Conservation (phyloP, 225 moss, liverwort and hornwort species). For the Bryoerythrophyllum caledonicum region DNA sequence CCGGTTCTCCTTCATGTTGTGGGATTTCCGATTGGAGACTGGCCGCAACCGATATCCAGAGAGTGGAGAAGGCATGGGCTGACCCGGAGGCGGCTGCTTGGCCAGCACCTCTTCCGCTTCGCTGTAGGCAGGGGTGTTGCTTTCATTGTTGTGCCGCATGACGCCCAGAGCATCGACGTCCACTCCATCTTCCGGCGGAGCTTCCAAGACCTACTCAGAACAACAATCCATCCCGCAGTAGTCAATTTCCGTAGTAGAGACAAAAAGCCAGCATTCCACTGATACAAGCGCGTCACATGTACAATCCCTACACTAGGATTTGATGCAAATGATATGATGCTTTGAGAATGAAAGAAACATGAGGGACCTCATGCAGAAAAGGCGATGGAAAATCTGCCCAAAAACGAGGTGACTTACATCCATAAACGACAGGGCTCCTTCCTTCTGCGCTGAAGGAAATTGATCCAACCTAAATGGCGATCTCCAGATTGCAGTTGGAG, state of each 20-base stretch:
- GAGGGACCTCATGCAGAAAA: not conserved
- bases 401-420: conserved; percentile 50
- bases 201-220: conserved; percentile 54
- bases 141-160: conserved; percentile 62
- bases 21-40: conserved; percentile 38
- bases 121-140: conserved; percentile 34
- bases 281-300: no score
- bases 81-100: conserved; percentile 44
- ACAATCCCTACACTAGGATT: no score
- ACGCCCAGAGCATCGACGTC: conserved; percentile 62
- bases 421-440: conserved; percentile 59
- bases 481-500: conserved; percentile 79
- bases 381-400: not conserved
- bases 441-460: conserved; percentile 61
- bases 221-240: not conserved
- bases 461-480: conserved; percentile 88
- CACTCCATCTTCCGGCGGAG: conserved; percentile 58
- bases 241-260: not conserved
- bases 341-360: not conserved
- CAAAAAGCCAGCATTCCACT: rapidly evolving
- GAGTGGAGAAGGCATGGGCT: conserved; percentile 70
- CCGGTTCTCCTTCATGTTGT: conserved; percentile 77
- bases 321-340: not conserved
- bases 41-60: conserved; percentile 60
- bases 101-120: conserved; percentile 68